Evolutionary conservation across 1,284 basidiomycete genomes (phyloP), one percentile per base, ranked within the genome.

Genomic region (Pholiota adiposa): DNA sequence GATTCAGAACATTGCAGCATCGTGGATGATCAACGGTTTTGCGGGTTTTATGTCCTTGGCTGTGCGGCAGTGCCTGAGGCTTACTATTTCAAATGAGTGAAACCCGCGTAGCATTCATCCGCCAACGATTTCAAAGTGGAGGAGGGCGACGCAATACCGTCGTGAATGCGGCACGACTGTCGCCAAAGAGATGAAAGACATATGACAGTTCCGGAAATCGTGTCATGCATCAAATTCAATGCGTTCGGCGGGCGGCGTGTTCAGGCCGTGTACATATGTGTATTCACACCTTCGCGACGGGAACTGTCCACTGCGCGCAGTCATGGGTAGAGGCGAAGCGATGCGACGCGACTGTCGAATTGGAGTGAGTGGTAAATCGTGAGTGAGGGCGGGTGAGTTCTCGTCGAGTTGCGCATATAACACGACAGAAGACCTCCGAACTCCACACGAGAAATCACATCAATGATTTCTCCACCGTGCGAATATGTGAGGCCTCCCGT

Each of bases 161-260:
- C 6, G 44, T 19, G 36, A 23, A 46, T 46, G 25, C 44, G 55
- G 38, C 51, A 58, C 48, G 46, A 54, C 57, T 56, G 59, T 63
- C 58, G 62, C 48, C 51, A 63, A 56, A 63, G 62, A 56, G 62
- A 63, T 56, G 46, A 7, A 38, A 46, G 54, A 38, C 54, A 46
- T 52, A 36, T 53, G 59, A 58, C 62, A 61, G 62, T 56, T 38
- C 51, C 56, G 48, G 36, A 36, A 56, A 43, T 16, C 55, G 49
- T 51, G 55, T 51, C 49, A 18, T 23, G 18, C 34, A 56, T 56
- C 54, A 56, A 18, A 56, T 38, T 27, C 29, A 33, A 31, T 25
- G 11, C 33, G 16, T 57, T 51, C 33, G 46, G 23, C 19, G 36
- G 29, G 16, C 54, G 54, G 54, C 48, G 21, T 49, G 34, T 49